A percentile compares a stretch with the other conserved stretches of the same genome.
Evolutionary conservation across 495 filamentous ascomycete genomes (phyloP).

Genomic region (Parmelia sp.): DNA sequence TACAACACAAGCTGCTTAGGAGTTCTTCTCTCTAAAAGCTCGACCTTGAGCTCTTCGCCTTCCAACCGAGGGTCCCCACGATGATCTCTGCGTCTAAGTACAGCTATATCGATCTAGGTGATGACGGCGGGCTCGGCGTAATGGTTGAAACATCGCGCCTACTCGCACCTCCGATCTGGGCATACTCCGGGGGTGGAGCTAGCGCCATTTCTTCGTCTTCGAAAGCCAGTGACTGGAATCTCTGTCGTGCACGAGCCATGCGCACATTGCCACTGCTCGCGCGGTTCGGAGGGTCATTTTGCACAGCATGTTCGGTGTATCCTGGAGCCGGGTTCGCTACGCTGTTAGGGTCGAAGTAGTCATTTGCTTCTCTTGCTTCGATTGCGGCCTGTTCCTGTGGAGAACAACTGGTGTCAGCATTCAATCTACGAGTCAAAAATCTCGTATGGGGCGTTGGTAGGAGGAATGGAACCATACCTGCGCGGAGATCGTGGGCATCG

Average conservation of each 20-base stretch:
- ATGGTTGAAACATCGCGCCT: neutral
- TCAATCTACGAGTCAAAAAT: neutral
- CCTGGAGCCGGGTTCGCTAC: constrained; percentile 22
- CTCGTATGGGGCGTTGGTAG: neutral
- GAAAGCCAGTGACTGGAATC: constrained; percentile 22
- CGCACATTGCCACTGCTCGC: constrained; percentile 6
- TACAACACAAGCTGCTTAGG: too few relatives aligned
- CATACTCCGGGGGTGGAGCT: constrained; percentile 12
- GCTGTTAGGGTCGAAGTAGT: constrained; percentile 18
- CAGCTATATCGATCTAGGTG: neutral
- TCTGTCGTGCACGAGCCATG: constrained; percentile 13
- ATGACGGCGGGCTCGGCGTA: neutral
- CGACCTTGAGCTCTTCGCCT: neutral
- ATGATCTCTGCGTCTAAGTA: too few relatives aligned
- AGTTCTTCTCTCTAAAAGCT: neutral
- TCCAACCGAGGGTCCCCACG: too few relatives aligned
- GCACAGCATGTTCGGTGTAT: constrained; percentile 13
- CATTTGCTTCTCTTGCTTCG: constrained; percentile 23
- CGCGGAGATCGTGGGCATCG: constrained; percentile 17
- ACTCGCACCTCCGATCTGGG: neutral
- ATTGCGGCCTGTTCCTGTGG: constrained; percentile 20
- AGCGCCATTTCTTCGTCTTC: constrained; percentile 14
- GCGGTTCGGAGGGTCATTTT: constrained; percentile 6
- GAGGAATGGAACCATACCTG: neutral
- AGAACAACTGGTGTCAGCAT: neutral